Conservation (phyloP, 495 filamentous ascomycete genomes). For the Penicillium samsonianum region DNA sequence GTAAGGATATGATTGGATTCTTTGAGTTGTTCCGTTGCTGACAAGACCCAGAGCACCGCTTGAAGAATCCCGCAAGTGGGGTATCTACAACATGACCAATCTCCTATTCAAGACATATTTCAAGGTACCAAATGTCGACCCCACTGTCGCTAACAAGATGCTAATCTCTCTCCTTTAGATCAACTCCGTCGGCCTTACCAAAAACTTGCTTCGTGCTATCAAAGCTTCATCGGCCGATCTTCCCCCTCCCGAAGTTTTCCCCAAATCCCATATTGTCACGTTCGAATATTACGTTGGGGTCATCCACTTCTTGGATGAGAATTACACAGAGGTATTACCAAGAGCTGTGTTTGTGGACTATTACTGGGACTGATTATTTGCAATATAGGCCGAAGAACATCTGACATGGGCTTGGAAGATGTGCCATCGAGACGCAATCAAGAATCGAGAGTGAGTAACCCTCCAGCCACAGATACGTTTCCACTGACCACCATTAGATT, state of each 20-base stretch:
- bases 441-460: constrained; percentile 75
- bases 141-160: background rate
- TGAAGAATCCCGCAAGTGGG: constrained; percentile 95
- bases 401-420: constrained; percentile 74
- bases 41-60: constrained; percentile 66
- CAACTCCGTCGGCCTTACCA: constrained; percentile 82
- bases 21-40: constrained; percentile 22
- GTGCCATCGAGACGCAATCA: constrained; percentile 68
- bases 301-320: constrained; percentile 86
- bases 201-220: constrained; percentile 83
- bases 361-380: constrained; percentile 6
- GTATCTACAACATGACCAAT: constrained; percentile 87
- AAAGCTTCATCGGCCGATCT: constrained; percentile 74
- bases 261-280: constrained; percentile 88
- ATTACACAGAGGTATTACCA: constrained; percentile 67
- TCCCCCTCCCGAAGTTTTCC: constrained; percentile 71
- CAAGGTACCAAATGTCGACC: constrained; percentile 52
- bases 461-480: constrained; percentile 44
- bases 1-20: constrained; percentile 49
- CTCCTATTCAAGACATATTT: constrained; percentile 98
- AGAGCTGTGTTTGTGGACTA: constrained; percentile 12
- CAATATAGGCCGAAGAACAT: constrained; percentile 69
- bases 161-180: constrained; percentile 47
- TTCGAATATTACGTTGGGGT: constrained; percentile 95
- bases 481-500: constrained; percentile 55